Evolutionary conservation across 768 basidiomycete species (phyloP), one percentile per base, ranked within the genome.

Genomic region (Macrolepiota albuminosa): DNA sequence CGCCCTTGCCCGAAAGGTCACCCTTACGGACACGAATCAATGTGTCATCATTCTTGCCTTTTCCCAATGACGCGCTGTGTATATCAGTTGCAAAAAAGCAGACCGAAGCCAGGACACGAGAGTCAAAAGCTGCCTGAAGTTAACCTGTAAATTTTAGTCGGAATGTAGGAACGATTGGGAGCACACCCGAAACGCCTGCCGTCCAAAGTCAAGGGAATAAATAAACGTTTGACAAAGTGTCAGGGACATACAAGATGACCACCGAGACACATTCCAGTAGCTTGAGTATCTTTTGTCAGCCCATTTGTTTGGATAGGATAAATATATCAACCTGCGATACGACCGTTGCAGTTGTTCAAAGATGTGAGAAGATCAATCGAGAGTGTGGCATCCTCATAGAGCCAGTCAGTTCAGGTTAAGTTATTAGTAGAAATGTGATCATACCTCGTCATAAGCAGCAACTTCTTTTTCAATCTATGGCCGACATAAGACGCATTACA

Each of bases 71-170:
- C 1, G 91, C 91, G 51, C 80, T 80, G 72, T 98, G 96, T 49
- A 98, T 85, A 70, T 96, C 95, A 16, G 96, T 98, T 2, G 91
- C 93, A 68, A 98, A 98, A 77, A 92, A 98, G 74, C 95, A 97
- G 45, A 96, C 91, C 0, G 91, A 81, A 0, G 95, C 78, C 3
- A 92, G 78, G 26, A 97, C 83, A 37, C 95, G 85, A 6, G 81
- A 76, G 70, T 98, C 90, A 69, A 98, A 95, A 0, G 94, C 91
- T 52, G 92, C 92, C 92, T 95, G 59, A 6, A 47, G 47, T 39
- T 24, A 40, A 18, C 1, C 11, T 34, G 31, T 34, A 49, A 33
- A 7, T 59, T 24, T 52, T 26, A 36, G n/a, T n/a, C 13, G 42
- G 14, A 11, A 40, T 48, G 6, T 34, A 40, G 34, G n/a, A 24